Base-by-base conservation (phyloP, 352 stramenopile genomes). In the Elongisporangium undulatum region DNA sequence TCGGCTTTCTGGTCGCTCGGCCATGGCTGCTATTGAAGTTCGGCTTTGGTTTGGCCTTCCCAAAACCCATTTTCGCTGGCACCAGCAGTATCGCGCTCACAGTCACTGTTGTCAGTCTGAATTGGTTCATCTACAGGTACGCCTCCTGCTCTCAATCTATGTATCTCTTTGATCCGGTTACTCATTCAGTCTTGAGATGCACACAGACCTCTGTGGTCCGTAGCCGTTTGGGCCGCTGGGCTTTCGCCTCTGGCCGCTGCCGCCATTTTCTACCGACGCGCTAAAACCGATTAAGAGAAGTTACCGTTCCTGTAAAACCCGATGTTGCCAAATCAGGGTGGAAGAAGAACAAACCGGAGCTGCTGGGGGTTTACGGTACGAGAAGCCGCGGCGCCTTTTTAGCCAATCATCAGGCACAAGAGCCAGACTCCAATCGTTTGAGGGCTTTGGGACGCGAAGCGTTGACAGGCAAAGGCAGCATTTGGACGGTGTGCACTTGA, bases 1-100 rank as follows among this genome's bases (percentile, higher is more conserved):
- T 92, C 38, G 78, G 69, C 10, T 87, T 89, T 49, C 60, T 89
- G 12, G 79, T 89, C 20, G 53, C 90, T 1, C 73, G 83, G 51
- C 63, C 66, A 6, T 51, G 68, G 8, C 56, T 90, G 16, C 50
- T 74, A 1, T 34, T 66, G 51, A 66, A 67, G 2, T 77, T 75
- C 20, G 74, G 74, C 0, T 41, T 41, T 41, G 29, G 29, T 15
- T 41, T 41, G 9, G 8, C 8, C 29, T 15, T 41, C 29, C 29
- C 29, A 15, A 52, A 45, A 2, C 20, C 69, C 23, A 49, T 79
- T 52, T 52, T 83, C 29, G 73, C 74, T 15, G 67, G 60, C 54
- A 76, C 58, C 52, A 56, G 82, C 60, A 85, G 78, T 29, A 50
- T 72, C 19, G 74, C 71, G 20, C 66, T 86, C 20, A 88, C 73